Base-by-base conservation (phyloP, 2,329 filamentous ascomycete genomes). In the Scytalidium sp. region DNA sequence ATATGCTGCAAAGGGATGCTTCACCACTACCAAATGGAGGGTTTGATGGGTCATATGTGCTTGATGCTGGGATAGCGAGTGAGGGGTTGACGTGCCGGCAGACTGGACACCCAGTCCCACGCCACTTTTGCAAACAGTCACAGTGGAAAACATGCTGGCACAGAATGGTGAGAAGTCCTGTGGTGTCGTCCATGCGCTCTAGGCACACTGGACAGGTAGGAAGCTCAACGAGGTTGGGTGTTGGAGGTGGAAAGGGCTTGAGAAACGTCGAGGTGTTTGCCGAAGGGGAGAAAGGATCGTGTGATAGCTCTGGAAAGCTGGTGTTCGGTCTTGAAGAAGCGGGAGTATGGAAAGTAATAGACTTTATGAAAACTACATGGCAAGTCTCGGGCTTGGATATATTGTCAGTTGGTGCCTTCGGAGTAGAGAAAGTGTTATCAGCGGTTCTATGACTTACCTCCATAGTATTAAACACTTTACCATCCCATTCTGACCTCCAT, bases 91-190 rank as follows among this genome's bases (percentile, higher is more conserved):
- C 96, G 62, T 96, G 96, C 27, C 94, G 84, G 63, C 94, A 99
- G 6, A 99, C 91, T 0, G 94, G 94, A 64, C 94, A 99, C 3
- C 93, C 93, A 21, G 85, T 88, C 3, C 93, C 92, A 64, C 89
- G 90, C 94, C 94, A 99, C 65, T 94, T 97, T 63, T 96, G 89
- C 1, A 99, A 76, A 69, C 94, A 99, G 1, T 87, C 92, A 65
- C 94, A 97, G 67, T 99, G 94, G 65, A 99, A 99, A 46, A 97
- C 90, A 62, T 99, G 94, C 63, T 97, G 93, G 65, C 94, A 99
- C 23, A 95, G 85, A 39, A 97, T 97, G 1, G 94, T 99, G 64
- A 99, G 82, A 2, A 99, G 76, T 0, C 94, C 94, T 0, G 91
- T 95, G 0, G 92, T 97, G 66, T 97, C 93, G 63, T 99, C 94